phyloP scores from a whole-genome alignment of 345 rosid genomes.

The Excoecaria cochinchinensis region DNA sequence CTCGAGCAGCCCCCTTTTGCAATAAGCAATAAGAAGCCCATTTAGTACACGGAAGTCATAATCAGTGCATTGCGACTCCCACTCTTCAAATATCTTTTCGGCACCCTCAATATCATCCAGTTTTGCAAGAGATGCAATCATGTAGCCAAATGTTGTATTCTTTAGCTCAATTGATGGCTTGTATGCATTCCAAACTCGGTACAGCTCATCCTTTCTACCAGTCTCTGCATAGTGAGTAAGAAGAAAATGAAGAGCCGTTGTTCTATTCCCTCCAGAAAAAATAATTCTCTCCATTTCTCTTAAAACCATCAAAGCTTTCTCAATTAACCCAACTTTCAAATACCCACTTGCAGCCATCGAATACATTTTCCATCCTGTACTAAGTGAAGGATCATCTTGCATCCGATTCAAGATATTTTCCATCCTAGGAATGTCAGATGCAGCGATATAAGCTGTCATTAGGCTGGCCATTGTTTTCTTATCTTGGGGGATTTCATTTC shows the following conservation, averaged over 20 bases:
- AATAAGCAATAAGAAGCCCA: constrained; percentile 26
- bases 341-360: too few species aligned
- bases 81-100: constrained; percentile 33
- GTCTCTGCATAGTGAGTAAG: too few species aligned
- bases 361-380: too few species aligned
- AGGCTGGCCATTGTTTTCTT: constrained; percentile 10
- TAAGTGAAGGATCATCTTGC: too few species aligned
- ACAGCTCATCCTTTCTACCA: constrained; percentile 29
- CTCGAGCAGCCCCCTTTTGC: constrained; percentile 24
- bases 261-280: too few species aligned
- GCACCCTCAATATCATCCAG: constrained; percentile 39
- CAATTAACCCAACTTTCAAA: too few species aligned
- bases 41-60: constrained; percentile 24
- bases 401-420: constrained; percentile 21
- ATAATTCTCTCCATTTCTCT: too few species aligned
- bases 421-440: constrained; percentile 23
- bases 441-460: constrained; percentile 18
- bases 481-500: constrained; percentile 27
- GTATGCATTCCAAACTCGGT: constrained; percentile 28
- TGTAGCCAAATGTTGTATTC: neutral
- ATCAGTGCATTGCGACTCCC: constrained; percentile 19
- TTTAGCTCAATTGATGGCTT: constrained; percentile 1
- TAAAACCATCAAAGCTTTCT: too few species aligned
- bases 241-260: too few species aligned
- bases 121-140: constrained; percentile 23